Evolutionary conservation across 2,329 filamentous ascomycete species (phyloP), one percentile per base, ranked within the genome.

Genomic region (Trichoderma oligosporum): DNA sequence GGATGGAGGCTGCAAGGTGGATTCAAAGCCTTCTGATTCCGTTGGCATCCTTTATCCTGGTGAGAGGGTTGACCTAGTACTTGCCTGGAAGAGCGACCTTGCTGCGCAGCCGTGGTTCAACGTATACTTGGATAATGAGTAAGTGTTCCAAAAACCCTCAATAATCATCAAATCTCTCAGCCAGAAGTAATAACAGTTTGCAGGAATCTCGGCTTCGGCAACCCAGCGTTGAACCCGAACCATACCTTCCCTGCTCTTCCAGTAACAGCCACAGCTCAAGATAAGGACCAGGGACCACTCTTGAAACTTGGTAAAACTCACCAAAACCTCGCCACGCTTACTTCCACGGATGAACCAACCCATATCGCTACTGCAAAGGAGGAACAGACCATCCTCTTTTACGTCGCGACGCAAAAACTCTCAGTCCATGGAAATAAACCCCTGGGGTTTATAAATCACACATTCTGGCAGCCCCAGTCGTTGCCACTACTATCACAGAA

Each of bases 101-200:
- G 14, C 45, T 0, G 27, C 53, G 11, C 35, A 52, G 3, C 45
- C 61, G 11, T 63, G 61, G 49, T 49, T 67, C 8, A 64, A 62
- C 46, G 48, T 67, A 18, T 62, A 64, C 22, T 56, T 67, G 24
- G 66, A 67, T 41, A 58, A 65, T n/a, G 66, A 67, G 66, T 67
- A 47, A 53, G 61, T 61, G n/a, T 47, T 11, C 27, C 39, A 27
- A 31, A 6, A 31, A 22, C 14, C 7, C 35, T 24, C 39, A 2
- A 5, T 7, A 7, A 22, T 6, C 4, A 25, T 7, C 4, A 9
- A 11, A 4, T 16, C 14, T 7, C 8, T 12, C 6, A n/a, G n/a
- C 22, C 7, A 12, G 14, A 20, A 14, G 7, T 31, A 42, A 16
- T 36, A 27, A 57, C 38, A 7, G 6, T 8, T 4, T 7, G 11